A percentile compares a stretch with the other conserved stretches of the same genome.
Evolutionary conservation across 805 yeast genomes (phyloP).

Genomic region (Clavispora phyllophila): DNA sequence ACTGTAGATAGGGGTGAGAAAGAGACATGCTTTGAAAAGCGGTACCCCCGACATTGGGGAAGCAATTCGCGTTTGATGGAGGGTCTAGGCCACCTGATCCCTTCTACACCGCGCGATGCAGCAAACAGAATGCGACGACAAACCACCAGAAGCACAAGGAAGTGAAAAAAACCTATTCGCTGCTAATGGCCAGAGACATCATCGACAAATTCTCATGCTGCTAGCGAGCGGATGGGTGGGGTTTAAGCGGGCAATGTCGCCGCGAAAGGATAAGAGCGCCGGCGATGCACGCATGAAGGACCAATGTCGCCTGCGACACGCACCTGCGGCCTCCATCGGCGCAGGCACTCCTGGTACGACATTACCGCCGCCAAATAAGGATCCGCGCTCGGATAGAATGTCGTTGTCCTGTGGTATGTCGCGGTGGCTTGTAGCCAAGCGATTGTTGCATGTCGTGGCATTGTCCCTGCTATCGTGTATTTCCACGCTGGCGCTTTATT

Average conservation of each 20-base stretch:
- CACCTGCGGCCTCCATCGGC: background rate
- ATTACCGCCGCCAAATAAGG: background rate
- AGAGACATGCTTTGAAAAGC: background rate
- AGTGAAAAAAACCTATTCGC: background rate
- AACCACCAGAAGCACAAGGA: background rate
- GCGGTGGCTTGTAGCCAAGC: background rate
- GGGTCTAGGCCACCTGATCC: background rate
- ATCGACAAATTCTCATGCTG: background rate
- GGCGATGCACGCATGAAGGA: background rate
- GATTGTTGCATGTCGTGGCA: background rate
- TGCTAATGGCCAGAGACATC: too few relatives aligned
- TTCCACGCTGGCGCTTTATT: background rate
- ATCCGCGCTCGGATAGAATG: background rate
- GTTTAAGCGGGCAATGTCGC: background rate
- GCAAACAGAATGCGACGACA: too few relatives aligned
- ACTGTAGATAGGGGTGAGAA: conserved; percentile 1
- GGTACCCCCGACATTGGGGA: background rate
- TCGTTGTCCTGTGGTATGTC: background rate
- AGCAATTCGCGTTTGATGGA: background rate
- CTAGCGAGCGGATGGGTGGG: background rate
- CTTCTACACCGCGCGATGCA: background rate
- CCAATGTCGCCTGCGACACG: background rate
- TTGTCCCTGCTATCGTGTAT: background rate
- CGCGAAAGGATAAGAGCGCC: background rate
- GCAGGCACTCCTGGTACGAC: conserved; percentile 1